phyloP scores from a whole-genome alignment of 2,329 filamentous ascomycete species.

The Ambrosiella cleistominuta region DNA sequence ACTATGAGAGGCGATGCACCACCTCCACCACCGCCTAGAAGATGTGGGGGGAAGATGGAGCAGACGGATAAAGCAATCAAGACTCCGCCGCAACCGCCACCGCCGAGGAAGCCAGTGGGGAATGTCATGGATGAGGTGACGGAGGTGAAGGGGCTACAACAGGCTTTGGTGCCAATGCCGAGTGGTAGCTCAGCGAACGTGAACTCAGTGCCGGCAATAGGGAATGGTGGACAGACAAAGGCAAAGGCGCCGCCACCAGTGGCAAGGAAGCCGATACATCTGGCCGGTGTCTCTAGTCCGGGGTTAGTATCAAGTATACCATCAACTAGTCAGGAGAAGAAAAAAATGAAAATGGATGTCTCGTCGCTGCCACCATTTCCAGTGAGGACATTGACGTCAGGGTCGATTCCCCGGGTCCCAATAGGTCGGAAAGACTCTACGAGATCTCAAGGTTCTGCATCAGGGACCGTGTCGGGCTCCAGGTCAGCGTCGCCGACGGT shows the following conservation, averaged over 20 bases:
- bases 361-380: not conserved
- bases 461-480: not conserved
- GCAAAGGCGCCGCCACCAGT: conserved; percentile 31
- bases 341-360: not conserved
- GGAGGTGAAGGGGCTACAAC: not conserved
- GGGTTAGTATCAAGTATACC: not conserved
- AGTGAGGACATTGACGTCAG: not conserved
- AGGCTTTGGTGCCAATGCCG: conserved; percentile 9
- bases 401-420: not conserved
- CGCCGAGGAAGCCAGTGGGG: not conserved
- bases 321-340: not conserved
- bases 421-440: conserved; percentile 1
- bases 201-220: not conserved
- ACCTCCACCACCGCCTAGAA: conserved; percentile 28
- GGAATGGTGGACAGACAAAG: not conserved
- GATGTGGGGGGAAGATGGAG: conserved; percentile 14
- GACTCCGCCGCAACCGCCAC: conserved; percentile 5
- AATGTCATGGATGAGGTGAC: conserved; percentile 14
- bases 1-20: conserved; percentile 24
- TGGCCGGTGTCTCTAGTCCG: conserved; percentile 16
- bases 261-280: conserved; percentile 45
- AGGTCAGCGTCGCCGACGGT: not conserved
- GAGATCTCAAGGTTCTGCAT: not conserved
- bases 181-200: no score
- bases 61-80: conserved; percentile 12